Conservation (phyloP, 2,329 filamentous ascomycete genomes). For the Sporothrix protearum region DNA sequence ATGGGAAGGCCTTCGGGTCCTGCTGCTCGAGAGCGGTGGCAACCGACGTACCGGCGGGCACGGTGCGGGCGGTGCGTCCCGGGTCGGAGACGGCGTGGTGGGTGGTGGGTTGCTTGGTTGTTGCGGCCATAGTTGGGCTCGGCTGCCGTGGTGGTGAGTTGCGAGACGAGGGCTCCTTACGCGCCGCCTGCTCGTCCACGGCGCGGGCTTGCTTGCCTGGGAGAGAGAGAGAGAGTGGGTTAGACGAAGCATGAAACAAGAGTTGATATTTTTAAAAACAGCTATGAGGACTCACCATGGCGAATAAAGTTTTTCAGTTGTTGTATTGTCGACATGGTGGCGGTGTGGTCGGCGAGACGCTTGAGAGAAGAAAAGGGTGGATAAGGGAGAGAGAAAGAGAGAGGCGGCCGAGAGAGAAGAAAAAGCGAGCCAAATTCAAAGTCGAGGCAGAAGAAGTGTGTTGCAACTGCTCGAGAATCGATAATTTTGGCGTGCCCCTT, state of each 20-base stretch:
- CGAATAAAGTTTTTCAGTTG: conserved; percentile 98
- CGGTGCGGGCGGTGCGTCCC: background rate
- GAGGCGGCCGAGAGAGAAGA: background rate
- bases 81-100: conserved; percentile 42
- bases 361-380: background rate
- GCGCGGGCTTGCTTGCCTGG: conserved; percentile 82
- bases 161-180: conserved; percentile 41
- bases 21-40: background rate
- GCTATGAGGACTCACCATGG: conserved; percentile 57
- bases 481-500: background rate
- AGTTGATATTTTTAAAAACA: background rate
- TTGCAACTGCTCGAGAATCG: background rate
- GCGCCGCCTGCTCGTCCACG: conserved; percentile 48
- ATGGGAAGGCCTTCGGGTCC: conserved; percentile 30
- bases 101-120: conserved; percentile 43
- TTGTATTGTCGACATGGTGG: conserved; percentile 71
- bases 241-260: background rate
- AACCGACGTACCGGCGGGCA: conserved; percentile 11
- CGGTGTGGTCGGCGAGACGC: conserved; percentile 9
- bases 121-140: conserved; percentile 45
- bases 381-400: background rate
- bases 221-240: conserved; percentile 8
- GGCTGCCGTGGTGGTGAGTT: conserved; percentile 47
- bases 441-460: background rate
- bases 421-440: background rate